Evolutionary conservation across 2,329 filamentous ascomycete genomes (phyloP), one percentile per base, ranked within the genome.

Genomic region (Incumbomyces delicatus): DNA sequence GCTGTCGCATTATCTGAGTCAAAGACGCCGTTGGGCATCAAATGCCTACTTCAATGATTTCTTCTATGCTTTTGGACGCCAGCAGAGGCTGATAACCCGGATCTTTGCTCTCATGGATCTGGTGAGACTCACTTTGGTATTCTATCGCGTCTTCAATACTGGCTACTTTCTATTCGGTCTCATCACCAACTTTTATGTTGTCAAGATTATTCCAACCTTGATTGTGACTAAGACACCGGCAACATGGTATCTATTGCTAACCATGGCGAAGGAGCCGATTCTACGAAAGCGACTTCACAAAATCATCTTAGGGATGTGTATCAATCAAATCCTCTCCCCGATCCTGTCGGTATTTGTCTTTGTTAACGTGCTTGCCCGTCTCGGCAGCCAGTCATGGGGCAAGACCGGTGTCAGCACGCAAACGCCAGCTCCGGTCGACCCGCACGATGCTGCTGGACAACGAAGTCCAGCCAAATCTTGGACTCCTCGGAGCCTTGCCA

Each of bases 1-100:
- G 5, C 37, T 50, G 45, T 33, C 47, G 31, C 48, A 50, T 14
- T 50, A 50, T 17, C 35, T 50, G 20, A 50, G 48, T 38, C 48
- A 50, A 27, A 31, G 48, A 2, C 48, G 48, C n/a, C 45, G 48
- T 13, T 50, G 48, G 48, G 48, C 44, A 3, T 50, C 48, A 2
- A 50, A 50, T 32, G 48, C 48, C 17, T 50, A 50, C 36, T 50
- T 50, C 40, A 50, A 50, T 41, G 46, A 50, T 33, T 50, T 44
- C 44, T 50, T 47, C 34, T 50, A 50, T 40, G 27, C 43, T n/a
- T 35, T 44, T 13, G 48, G 48, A n/a, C 22, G 22, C 12, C 46
- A 50, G 10, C 46, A 47, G 36, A 39, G 35, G 14, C 18, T 33
- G 11, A 39, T 44, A 12, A 48, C 45, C 30, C 48, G 48, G 8